phyloP scores from a whole-genome alignment of 108 stramenopile genomes.

The Tribonema minus region DNA sequence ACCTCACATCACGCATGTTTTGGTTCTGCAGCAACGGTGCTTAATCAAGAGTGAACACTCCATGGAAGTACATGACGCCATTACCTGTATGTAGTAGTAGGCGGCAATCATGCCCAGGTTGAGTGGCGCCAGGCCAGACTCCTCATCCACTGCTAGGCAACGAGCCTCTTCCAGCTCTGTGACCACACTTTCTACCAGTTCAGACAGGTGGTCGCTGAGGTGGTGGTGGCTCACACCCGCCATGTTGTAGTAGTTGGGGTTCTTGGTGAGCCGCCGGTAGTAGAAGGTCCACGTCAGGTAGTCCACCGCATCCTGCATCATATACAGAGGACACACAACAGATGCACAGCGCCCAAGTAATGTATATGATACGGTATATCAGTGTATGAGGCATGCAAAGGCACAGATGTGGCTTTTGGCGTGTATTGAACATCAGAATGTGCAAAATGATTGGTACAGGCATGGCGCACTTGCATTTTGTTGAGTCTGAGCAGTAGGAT shows the following conservation, averaged over 20 bases:
- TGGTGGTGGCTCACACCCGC: constrained; percentile 78
- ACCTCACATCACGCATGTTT: neutral
- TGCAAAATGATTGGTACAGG: too few species aligned
- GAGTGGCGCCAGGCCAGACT: constrained; percentile 81
- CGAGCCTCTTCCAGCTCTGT: constrained; percentile 88
- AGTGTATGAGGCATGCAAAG: neutral
- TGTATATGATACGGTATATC: too few species aligned
- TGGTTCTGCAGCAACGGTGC: too few species aligned
- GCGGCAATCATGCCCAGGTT: constrained; percentile 99
- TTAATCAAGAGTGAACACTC: neutral
- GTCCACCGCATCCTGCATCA: constrained; percentile 90
- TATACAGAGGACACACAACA: too few species aligned
- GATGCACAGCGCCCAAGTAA: too few species aligned
- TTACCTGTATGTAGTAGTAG: constrained; percentile 71
- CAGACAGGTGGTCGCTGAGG: constrained; percentile 94
- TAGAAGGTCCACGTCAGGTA: constrained; percentile 97
- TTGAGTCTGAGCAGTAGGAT: too few species aligned
- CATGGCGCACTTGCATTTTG: too few species aligned
- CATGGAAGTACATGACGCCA: neutral
- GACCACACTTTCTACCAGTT: constrained; percentile 92
- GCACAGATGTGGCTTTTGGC: neutral
- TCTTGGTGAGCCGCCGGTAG: constrained; percentile 90
- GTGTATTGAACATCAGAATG: too few species aligned
- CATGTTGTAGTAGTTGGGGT: constrained; percentile 98
- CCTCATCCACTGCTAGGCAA: constrained; percentile 81